phyloP scores from a whole-genome alignment of 192 early-diverging fungal species.

The Coemansia erecta region DNA sequence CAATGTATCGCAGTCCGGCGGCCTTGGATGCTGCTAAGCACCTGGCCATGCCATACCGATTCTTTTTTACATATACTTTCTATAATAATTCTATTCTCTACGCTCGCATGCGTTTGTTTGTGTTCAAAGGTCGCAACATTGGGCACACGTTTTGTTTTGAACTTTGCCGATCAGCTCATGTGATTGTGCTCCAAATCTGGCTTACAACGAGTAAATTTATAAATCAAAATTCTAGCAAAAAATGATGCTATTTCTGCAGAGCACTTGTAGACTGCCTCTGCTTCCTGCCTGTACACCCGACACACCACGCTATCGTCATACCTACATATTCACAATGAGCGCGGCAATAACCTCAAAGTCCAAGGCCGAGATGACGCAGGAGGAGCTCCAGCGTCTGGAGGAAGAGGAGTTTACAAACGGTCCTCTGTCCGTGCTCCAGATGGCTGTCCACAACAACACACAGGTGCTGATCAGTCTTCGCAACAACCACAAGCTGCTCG shows the following conservation, averaged over 20 bases:
- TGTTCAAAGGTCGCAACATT: not conserved
- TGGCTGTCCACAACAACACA: constrained; percentile 92
- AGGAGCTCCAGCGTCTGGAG: constrained; percentile 86
- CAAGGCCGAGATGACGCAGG: constrained; percentile 54
- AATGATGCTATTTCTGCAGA: not conserved
- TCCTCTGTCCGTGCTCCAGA: constrained; percentile 90
- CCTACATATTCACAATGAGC: constrained; percentile 31
- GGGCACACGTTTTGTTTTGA: not conserved
- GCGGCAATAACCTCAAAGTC: constrained; percentile 45
- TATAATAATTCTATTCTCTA: not conserved
- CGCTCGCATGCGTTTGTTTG: not conserved
- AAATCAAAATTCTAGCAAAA: not conserved
- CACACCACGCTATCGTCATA: too few species aligned
- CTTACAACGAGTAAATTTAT: not conserved
- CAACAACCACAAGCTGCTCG: constrained; percentile 98
- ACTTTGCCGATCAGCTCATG: constrained; percentile 1
- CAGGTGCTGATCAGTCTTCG: constrained; percentile 95
- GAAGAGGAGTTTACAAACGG: constrained; percentile 96
- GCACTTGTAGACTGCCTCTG: not conserved
- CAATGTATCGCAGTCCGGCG: constrained; percentile 43
- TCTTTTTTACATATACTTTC: not conserved
- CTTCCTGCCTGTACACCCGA: not conserved
- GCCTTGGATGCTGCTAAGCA: constrained; percentile 37
- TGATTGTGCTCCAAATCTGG: not conserved
- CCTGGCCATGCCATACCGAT: not conserved